Evolutionary conservation across 2,329 filamentous ascomycete species (phyloP).

Genomic region (Aspergillus floridensis): DNA sequence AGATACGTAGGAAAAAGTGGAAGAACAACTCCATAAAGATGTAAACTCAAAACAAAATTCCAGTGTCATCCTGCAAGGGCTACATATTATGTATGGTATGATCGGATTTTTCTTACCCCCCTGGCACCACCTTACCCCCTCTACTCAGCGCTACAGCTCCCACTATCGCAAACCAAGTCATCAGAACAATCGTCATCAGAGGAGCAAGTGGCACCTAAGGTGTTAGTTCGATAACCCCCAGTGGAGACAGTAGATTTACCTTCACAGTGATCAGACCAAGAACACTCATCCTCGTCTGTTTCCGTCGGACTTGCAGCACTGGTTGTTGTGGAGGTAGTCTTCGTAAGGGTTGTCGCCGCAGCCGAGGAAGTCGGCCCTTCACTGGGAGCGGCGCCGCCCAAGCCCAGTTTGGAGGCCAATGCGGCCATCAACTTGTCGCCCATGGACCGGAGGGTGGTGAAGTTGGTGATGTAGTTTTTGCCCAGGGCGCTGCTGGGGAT

Average conservation of each 20-base stretch:
- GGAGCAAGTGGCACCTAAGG: conserved; percentile 16
- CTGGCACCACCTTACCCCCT: neutral
- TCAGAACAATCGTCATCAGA: conserved; percentile 17
- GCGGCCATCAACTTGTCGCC: conserved; percentile 26
- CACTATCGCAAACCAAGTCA: conserved; percentile 10
- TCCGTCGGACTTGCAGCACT: neutral
- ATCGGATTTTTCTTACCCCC: too few relatives aligned
- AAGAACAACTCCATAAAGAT: too few relatives aligned
- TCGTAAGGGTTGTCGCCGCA: neutral
- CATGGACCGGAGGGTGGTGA: conserved; percentile 27
- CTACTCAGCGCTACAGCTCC: conserved; percentile 1
- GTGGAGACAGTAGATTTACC: conserved; percentile 18
- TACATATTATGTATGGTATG: too few relatives aligned
- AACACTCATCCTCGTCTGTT: conserved; percentile 9
- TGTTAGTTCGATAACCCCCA: conserved; percentile 10
- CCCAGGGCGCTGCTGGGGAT: conserved; percentile 25
- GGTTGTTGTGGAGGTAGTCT: neutral
- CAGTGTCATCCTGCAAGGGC: too few relatives aligned
- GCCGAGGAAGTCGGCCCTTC: neutral
- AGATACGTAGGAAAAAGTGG: too few relatives aligned
- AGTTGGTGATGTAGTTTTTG: conserved; percentile 29
- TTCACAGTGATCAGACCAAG: conserved; percentile 22
- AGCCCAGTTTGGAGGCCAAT: conserved; percentile 21
- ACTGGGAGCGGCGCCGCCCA: neutral
- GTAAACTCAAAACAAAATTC: too few relatives aligned